Evolutionary conservation across 805 yeast species (phyloP).

Genomic region (Ascoidea asiatica): DNA sequence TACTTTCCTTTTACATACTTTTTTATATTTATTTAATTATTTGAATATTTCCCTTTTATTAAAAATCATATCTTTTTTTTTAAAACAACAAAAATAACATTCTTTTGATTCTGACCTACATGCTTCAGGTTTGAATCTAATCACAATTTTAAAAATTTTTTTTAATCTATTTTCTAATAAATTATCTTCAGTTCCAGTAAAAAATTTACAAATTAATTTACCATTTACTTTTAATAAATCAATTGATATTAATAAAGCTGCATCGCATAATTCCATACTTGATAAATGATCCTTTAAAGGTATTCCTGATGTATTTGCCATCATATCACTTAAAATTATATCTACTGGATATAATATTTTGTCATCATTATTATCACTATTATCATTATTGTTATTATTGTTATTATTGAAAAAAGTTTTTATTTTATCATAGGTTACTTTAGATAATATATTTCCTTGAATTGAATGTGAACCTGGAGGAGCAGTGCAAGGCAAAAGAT

Average conservation of each 20-base stretch:
- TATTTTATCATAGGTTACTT: constrained; percentile 44
- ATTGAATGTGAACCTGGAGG: constrained; percentile 68
- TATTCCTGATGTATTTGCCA: constrained; percentile 83
- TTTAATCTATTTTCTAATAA: constrained; percentile 45
- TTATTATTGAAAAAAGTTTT: constrained; percentile 30
- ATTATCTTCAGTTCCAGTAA: constrained; percentile 68
- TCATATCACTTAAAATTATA: constrained; percentile 71
- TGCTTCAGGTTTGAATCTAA: constrained; percentile 68
- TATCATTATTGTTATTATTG: constrained; percentile 2
- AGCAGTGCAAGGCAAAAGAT: constrained; percentile 65
- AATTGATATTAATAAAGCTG: constrained; percentile 67
- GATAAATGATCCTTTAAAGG: constrained; percentile 68
- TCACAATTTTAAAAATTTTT: constrained; percentile 47
- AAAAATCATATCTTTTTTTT: constrained; percentile 23
- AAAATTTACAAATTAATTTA: constrained; percentile 67
- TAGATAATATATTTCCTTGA: constrained; percentile 79
- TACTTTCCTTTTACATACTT: too few relatives aligned
- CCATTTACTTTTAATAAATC: constrained; percentile 65
- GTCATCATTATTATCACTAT: background rate
- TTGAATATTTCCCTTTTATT: constrained; percentile 33
- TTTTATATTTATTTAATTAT: background rate
- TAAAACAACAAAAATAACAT: constrained; percentile 62
- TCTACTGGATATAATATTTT: constrained; percentile 33
- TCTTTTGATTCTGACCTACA: constrained; percentile 73
- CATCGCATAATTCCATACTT: constrained; percentile 77